These are phyloP conservation scores for Murraya paniculata DNA, from an alignment of 345 rosid species.

Conservation along the genomic window DNA sequence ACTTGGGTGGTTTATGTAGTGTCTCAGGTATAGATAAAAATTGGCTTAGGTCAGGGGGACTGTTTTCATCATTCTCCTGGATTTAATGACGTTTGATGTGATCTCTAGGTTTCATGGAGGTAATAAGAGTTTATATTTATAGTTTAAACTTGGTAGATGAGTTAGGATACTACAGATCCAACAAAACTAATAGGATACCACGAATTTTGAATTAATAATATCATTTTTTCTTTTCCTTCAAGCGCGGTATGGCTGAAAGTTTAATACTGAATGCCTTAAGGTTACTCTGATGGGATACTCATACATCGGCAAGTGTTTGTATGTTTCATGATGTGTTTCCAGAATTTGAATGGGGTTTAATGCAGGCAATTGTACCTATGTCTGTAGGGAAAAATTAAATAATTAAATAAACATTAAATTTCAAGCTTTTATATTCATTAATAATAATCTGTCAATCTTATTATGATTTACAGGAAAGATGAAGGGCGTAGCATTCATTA, in stretches of 20 bases:
- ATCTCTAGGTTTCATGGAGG: not conserved
- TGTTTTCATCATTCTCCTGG: not conserved
- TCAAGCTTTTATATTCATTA: not conserved
- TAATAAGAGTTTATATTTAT: not conserved
- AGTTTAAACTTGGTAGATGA: not conserved
- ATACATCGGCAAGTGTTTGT: not conserved
- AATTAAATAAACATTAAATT: not conserved
- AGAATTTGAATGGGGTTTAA: not conserved
- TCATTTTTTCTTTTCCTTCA: not conserved
- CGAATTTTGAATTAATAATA: not conserved
- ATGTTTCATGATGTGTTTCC: not conserved
- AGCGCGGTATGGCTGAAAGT: not conserved
- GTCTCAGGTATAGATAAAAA: not conserved
- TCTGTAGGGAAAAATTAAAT: no score
- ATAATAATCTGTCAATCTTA: no score
- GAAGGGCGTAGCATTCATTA: slow-evolving; percentile 90
- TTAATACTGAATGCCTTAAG: not conserved
- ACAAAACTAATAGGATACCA: not conserved
- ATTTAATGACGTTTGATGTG: not conserved
- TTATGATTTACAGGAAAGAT: slow-evolving; percentile 59
- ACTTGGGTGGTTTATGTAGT: not conserved
- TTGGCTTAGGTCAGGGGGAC: not conserved
- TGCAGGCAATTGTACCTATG: not conserved
- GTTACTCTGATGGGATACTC: not conserved
- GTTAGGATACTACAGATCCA: not conserved